Evolutionary conservation across 1,284 basidiomycete genomes (phyloP).

Genomic region (Malassezia japonica): DNA sequence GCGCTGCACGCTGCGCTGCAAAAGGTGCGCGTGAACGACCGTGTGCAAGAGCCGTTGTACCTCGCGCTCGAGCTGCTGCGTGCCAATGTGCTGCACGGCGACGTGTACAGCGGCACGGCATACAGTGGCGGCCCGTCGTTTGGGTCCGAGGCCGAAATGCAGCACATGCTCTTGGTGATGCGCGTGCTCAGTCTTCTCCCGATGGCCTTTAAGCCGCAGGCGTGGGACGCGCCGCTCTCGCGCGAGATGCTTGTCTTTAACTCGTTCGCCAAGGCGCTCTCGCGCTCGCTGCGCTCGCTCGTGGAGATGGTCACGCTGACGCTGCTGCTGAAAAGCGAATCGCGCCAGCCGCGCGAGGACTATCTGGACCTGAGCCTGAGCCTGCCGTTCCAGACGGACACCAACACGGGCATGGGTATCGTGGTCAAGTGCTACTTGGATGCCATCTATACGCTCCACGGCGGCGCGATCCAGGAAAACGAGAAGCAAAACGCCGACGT

Average conservation of each 20-base stretch:
- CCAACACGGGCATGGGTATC: slow-evolving; percentile 95
- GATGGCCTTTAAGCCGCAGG: slow-evolving; percentile 64
- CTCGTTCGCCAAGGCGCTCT: slow-evolving; percentile 82
- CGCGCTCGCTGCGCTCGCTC: slow-evolving; percentile 76
- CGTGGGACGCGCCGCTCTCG: slow-evolving; percentile 72
- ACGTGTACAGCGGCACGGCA: slow-evolving; percentile 73
- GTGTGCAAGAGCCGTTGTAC: slow-evolving; percentile 89
- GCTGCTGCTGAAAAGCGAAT: slow-evolving; percentile 80
- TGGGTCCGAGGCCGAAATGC: slow-evolving; percentile 54
- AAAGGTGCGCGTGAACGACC: slow-evolving; percentile 77
- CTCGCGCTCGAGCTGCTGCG: slow-evolving; percentile 79
- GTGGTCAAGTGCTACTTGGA: slow-evolving; percentile 79
- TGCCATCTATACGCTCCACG: slow-evolving; percentile 66
- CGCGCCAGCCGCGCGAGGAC: slow-evolving; percentile 75
- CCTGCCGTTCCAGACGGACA: slow-evolving; percentile 72
- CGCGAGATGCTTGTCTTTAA: slow-evolving; percentile 96
- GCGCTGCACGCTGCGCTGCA: slow-evolving; percentile 76
- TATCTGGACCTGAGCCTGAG: slow-evolving; percentile 74
- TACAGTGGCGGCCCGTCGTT: slow-evolving; percentile 93
- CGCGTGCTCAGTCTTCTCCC: slow-evolving; percentile 85
- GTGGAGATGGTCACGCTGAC: slow-evolving; percentile 84
- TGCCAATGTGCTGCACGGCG: slow-evolving; percentile 87
- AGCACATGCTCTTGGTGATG: slow-evolving; percentile 91
- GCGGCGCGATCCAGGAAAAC: slow-evolving; percentile 54
- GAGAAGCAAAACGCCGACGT: slow-evolving; percentile 63